Evolutionary conservation across 202 grass and related monocot species (phyloP).

Genomic region (Schoenoplectus triqueter): DNA sequence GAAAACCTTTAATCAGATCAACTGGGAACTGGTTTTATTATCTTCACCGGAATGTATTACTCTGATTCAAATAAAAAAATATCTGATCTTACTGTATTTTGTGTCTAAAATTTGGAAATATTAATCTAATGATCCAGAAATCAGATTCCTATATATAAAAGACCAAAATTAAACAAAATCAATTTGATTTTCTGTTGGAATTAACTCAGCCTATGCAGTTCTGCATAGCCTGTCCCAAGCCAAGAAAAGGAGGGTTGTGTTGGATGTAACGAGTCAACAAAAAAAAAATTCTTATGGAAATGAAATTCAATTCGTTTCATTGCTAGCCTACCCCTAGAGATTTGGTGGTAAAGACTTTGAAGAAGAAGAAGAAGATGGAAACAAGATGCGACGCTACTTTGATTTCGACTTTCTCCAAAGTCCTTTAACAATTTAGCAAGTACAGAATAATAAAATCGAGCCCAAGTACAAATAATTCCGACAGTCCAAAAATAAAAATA

Average conservation of each 20-base stretch:
- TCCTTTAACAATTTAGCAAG: background rate
- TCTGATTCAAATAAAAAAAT: background rate
- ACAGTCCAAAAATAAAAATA: background rate
- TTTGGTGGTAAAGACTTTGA: no score
- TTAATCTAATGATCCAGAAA: background rate
- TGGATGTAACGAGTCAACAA: no score
- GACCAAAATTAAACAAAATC: background rate
- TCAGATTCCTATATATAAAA: background rate
- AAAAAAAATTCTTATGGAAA: no score
- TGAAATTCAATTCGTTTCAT: no score
- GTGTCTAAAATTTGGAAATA: background rate
- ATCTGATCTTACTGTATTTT: background rate
- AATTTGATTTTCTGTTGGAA: background rate
- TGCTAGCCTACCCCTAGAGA: no score
- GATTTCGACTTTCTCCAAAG: conserved; percentile 1
- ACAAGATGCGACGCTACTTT: background rate
- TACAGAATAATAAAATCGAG: background rate
- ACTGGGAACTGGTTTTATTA: background rate
- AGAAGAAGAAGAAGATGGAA: background rate
- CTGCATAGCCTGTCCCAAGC: no score
- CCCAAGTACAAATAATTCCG: background rate
- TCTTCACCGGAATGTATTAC: background rate
- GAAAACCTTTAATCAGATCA: conserved; percentile 7
- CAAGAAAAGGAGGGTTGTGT: no score
- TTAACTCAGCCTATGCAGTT: no score